Conservation (phyloP, 2,329 filamentous ascomycete genomes). For the Pseudocercospora macadamiae region DNA sequence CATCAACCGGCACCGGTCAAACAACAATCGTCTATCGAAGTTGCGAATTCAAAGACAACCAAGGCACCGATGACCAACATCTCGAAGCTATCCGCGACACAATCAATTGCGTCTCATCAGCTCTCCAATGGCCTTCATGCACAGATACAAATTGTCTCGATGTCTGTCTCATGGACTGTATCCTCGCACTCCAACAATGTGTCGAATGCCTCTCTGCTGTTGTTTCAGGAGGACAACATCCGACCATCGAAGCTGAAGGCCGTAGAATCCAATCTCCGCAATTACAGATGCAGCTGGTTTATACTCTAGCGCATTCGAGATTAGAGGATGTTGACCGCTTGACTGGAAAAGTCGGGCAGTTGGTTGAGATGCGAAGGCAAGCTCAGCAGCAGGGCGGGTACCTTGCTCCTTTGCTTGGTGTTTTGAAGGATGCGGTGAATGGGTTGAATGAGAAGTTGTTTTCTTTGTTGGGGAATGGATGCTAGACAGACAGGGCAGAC, state of each 20-base stretch:
- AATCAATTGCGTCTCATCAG: not conserved
- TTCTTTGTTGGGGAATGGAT: not conserved
- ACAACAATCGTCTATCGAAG: not conserved
- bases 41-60: constrained; percentile 3
- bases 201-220: constrained; percentile 3
- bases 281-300: not conserved
- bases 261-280: not conserved
- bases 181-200: constrained; percentile 3
- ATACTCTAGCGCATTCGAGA: not conserved
- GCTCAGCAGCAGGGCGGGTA: not conserved
- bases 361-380: not conserved
- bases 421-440: not conserved
- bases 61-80: constrained; percentile 3
- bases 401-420: not conserved
- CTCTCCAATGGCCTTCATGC: not conserved
- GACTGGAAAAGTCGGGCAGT: not conserved
- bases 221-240: not conserved
- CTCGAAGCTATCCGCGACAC: constrained; percentile 1
- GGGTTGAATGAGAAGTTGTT: not conserved
- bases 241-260: not conserved
- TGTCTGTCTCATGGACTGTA: constrained; percentile 3
- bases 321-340: not conserved
- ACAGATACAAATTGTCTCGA: not conserved
- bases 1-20: not conserved
- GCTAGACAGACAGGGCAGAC: not conserved